Percentiles rank a stretch among this genome's conserved stretches.
These are phyloP conservation scores for Kokia cookei DNA, from an alignment of 441 rosid species.

Conservation along the genomic window DNA sequence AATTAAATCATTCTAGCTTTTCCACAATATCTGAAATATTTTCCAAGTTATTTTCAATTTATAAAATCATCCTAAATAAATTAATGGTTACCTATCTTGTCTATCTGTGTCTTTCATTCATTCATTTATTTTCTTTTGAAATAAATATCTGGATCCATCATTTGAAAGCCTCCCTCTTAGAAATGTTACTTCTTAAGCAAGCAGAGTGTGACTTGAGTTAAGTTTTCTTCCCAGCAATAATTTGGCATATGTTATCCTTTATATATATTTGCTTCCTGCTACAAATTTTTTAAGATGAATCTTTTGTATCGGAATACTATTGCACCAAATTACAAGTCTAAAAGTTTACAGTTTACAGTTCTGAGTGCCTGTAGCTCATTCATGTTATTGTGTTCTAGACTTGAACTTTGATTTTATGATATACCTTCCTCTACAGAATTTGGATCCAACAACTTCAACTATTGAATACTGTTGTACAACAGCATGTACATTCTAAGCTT, in stretches of 20 bases:
- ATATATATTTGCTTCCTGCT: neutral
- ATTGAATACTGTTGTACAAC: slow-evolving; percentile 80
- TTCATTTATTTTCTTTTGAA: too few species aligned
- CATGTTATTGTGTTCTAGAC: neutral
- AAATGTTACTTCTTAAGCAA: neutral
- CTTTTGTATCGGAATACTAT: neutral
- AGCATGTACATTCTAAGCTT: slow-evolving; percentile 52
- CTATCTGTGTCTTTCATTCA: too few species aligned
- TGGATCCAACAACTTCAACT: slow-evolving; percentile 67
- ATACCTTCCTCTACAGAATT: slow-evolving; percentile 36
- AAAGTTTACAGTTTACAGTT: neutral
- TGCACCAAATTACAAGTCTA: neutral
- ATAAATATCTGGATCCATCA: neutral
- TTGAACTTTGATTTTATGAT: neutral
- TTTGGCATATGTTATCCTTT: neutral
- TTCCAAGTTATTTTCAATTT: too few species aligned
- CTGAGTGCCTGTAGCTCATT: neutral
- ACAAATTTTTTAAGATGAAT: neutral
- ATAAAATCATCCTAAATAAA: too few species aligned
- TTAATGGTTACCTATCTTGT: too few species aligned
- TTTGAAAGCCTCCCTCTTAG: neutral
- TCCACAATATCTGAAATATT: too few species aligned
- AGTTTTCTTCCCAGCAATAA: neutral
- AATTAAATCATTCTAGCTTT: too few species aligned
- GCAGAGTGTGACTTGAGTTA: neutral